Evolutionary conservation across 495 filamentous ascomycete species (phyloP).

Genomic region (Hypoxylon cercidicola): DNA sequence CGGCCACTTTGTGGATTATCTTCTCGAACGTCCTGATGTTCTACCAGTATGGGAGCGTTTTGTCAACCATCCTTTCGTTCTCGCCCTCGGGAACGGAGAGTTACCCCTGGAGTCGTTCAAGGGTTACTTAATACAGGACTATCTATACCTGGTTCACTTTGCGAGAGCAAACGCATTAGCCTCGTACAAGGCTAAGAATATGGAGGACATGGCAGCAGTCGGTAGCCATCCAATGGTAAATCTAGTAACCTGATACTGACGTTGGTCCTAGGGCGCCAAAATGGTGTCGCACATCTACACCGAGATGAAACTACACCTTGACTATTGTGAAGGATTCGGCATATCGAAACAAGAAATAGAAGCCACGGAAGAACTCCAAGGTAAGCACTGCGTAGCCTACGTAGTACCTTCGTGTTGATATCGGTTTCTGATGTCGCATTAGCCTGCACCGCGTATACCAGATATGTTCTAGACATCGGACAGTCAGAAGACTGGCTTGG

Average conservation of each 20-base stretch:
- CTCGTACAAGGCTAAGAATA: slow-evolving; percentile 79
- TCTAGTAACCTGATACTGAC: slow-evolving; percentile 3
- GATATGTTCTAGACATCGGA: slow-evolving; percentile 89
- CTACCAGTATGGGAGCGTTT: slow-evolving; percentile 74
- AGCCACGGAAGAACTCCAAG: slow-evolving; percentile 74
- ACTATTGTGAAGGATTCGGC: slow-evolving; percentile 82
- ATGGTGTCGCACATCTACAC: slow-evolving; percentile 79
- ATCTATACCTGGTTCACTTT: slow-evolving; percentile 90
- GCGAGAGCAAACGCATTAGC: slow-evolving; percentile 84
- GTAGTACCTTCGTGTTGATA: not conserved
- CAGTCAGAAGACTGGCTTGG: slow-evolving; percentile 86
- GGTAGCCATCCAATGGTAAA: slow-evolving; percentile 31
- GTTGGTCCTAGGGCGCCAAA: slow-evolving; percentile 64
- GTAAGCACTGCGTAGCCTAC: slow-evolving; percentile 48
- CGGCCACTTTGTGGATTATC: slow-evolving; percentile 83
- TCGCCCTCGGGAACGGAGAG: slow-evolving; percentile 76
- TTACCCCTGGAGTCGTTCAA: slow-evolving; percentile 80
- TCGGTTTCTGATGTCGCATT: slow-evolving; percentile 37
- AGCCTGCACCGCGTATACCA: slow-evolving; percentile 79
- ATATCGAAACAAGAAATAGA: slow-evolving; percentile 81
- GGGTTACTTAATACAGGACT: slow-evolving; percentile 88
- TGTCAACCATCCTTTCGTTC: slow-evolving; percentile 82
- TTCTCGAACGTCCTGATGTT: slow-evolving; percentile 80
- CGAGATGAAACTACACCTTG: slow-evolving; percentile 82
- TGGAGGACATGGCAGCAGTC: slow-evolving; percentile 76